Evolutionary conservation across 106 monocot species (phyloP), one percentile per base, ranked within the genome.

Genomic region (Acanthochlamys bracteata): DNA sequence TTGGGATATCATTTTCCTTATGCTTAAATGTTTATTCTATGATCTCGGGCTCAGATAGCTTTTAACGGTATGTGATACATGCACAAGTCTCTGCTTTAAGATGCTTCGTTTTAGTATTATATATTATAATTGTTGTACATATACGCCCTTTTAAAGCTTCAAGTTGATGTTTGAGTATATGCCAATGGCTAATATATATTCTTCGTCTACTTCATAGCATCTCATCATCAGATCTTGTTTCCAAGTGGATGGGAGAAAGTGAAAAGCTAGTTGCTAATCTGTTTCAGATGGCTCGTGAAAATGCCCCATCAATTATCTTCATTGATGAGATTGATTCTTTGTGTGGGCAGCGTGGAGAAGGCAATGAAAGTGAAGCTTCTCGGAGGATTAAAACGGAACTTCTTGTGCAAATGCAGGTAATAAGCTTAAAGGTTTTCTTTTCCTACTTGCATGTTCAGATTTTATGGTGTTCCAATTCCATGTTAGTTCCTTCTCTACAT

Each of bases 221-320:
- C 76, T 92, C 92, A 71, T 92, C 92, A n/a, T 92, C 92, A 51
- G 92, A 92, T 61, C 70, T 92, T 25, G 92, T 92, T 25, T 92
- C 92, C 17, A 92, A 92, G 49, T 92, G 92, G 92, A 92, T 92
- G 92, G 92, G 92, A 67, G 92, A 92, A 77, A 92, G 92, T 82
- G 92, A 92, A 70, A 92, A 92, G 70, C 74, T 92, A 51, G 92
- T 92, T 73, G 73, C 87, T 33, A 92, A 88, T 45, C 87, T 92
- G 68, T 92, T 92, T 57, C 73, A 84, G 65, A 84, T 84, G 84
- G 80, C 84, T 68, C 80, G 84, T 39, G 84, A 84, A 77, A 84
- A 80, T 77, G 84, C 76, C 53, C 84, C 84, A 57, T 84, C 84
- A 22, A 84, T 84, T 61, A 84, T 84, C 52, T 84, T 84, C 41